Conservation (phyloP, 2,329 filamentous ascomycete genomes). For the Pyricularia pennisetigena region DNA sequence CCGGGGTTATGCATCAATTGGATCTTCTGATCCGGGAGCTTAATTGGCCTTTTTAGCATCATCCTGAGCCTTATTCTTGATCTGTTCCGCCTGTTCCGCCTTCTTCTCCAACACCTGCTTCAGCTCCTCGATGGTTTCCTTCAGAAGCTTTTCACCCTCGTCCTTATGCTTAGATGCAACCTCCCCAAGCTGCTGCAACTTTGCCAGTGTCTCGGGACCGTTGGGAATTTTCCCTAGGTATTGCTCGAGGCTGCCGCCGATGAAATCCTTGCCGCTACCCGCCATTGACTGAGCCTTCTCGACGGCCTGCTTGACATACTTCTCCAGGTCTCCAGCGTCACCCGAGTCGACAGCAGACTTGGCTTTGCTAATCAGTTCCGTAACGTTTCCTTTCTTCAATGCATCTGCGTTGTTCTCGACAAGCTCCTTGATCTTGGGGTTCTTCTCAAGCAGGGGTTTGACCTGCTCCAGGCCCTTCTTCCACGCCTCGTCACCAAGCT, state of each 20-base stretch:
- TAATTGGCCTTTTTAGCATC: conserved; percentile 14
- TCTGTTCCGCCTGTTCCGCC: conserved; percentile 45
- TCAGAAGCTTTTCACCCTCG: conserved; percentile 59
- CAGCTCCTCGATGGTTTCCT: conserved; percentile 59
- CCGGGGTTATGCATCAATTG: background rate
- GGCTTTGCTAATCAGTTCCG: conserved; percentile 53
- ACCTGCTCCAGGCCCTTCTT: conserved; percentile 60
- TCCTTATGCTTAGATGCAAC: conserved; percentile 57
- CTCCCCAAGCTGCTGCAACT: conserved; percentile 54
- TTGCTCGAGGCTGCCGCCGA: conserved; percentile 41
- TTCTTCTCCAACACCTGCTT: conserved; percentile 54
- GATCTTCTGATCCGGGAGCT: background rate
- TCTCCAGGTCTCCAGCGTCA: conserved; percentile 46
- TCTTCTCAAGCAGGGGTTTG: conserved; percentile 66
- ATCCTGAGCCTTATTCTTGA: conserved; percentile 44
- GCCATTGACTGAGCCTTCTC: conserved; percentile 46
- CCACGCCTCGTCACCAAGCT: conserved; percentile 64
- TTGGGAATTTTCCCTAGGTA: conserved; percentile 58
- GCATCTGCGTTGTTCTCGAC: conserved; percentile 60
- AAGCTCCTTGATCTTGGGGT: conserved; percentile 63
- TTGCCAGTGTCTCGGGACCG: conserved; percentile 53
- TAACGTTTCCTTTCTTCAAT: conserved; percentile 56
- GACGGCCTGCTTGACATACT: conserved; percentile 48
- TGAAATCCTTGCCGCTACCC: conserved; percentile 22
- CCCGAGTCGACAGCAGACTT: conserved; percentile 53